A percentile compares a stretch with the other conserved stretches of the same genome.
Conservation (phyloP, 108 stramenopile genomes). For the Aurantiochytrium sp. region DNA sequence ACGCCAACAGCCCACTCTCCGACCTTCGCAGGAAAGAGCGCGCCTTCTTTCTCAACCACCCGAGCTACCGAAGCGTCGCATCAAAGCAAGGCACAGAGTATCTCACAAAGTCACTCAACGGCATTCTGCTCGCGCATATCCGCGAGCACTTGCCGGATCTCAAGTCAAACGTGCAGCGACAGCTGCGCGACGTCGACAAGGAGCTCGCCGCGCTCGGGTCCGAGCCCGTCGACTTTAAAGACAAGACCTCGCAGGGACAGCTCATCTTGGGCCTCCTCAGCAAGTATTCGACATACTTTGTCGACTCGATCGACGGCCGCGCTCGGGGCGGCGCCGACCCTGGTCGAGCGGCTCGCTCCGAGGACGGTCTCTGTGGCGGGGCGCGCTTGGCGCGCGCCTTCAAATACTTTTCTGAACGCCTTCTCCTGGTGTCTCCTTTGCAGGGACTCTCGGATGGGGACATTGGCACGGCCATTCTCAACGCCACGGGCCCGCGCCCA, state of each 20-base stretch:
- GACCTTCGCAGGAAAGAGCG: slow-evolving; percentile 73
- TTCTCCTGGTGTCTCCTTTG: not conserved
- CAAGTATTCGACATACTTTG: slow-evolving; percentile 82
- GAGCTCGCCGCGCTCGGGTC: slow-evolving; percentile 77
- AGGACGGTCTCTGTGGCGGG: slow-evolving; percentile 21
- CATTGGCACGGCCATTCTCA: slow-evolving; percentile 88
- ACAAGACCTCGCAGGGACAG: slow-evolving; percentile 37
- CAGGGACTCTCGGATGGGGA: slow-evolving; percentile 44
- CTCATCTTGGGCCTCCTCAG: slow-evolving; percentile 72
- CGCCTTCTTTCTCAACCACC: slow-evolving; percentile 79
- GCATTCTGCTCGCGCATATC: slow-evolving; percentile 92
- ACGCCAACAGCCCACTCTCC: slow-evolving; percentile 69
- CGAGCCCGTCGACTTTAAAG: slow-evolving; percentile 32
- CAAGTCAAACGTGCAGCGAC: slow-evolving; percentile 72
- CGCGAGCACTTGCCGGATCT: slow-evolving; percentile 90
- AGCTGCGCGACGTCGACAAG: slow-evolving; percentile 74
- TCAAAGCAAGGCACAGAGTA: not conserved
- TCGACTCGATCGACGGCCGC: slow-evolving; percentile 72
- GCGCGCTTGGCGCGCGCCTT: slow-evolving; percentile 41
- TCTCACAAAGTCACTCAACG: slow-evolving; percentile 48
- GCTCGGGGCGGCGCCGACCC: slow-evolving; percentile 50
- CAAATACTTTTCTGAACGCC: slow-evolving; percentile 80
- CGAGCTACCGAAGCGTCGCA: slow-evolving; percentile 58
- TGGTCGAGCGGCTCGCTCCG: slow-evolving; percentile 20
- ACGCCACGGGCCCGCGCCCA: slow-evolving; percentile 86